Base-by-base conservation (phyloP, 768 basidiomycete genomes). In the Xerocomellus amylosporus region DNA sequence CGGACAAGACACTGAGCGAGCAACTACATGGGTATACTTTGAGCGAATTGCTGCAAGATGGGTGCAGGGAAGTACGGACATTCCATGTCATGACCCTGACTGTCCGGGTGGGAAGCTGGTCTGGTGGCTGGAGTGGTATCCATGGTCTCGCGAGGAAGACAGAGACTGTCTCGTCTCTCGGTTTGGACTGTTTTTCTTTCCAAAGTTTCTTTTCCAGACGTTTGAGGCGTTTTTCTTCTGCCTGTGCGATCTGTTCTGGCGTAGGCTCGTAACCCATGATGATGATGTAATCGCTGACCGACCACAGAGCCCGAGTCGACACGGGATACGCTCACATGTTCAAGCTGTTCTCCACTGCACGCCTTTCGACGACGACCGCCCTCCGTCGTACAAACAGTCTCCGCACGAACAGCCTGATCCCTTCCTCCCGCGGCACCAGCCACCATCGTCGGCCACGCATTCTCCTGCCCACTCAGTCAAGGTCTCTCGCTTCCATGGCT, bases 41-140 rank as follows among this genome's bases (percentile, higher is more conserved):
- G 37, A 59, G 47, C 39, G 15, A 51, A 39, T 28, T 30, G 24
- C 31, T 6, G 19, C 28, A n/a, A 19, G 47, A 13, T 30, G 31
- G 30, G 53, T 44, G 39, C n/a, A 20, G 36, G 19, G 42, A 46
- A 46, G 28, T 0, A 85, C 88, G 58, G 54, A 93, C 88, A 75
- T 93, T 93, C 90, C 90, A 93, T 5, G 87, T 87, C 74, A 90
- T 75, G 46, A 93, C 67, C 64, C 76, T 88, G 56, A 85, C 54
- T 26, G 58, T 14, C 34, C 9, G 44, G n/a, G 51, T 8, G 22
- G 22, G 44, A 20, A 3, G 37, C 8, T 46, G 42, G 28, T 26
- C n/a, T 2, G 45, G 47, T 4, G 20, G 37, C 5, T 58, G 50
- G 30, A 74, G 59, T 13, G 64, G 58, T 41, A 73, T 37, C 80